Base-by-base conservation (phyloP, 345 rosid species). In the Eucalyptus erythrocorys region DNA sequence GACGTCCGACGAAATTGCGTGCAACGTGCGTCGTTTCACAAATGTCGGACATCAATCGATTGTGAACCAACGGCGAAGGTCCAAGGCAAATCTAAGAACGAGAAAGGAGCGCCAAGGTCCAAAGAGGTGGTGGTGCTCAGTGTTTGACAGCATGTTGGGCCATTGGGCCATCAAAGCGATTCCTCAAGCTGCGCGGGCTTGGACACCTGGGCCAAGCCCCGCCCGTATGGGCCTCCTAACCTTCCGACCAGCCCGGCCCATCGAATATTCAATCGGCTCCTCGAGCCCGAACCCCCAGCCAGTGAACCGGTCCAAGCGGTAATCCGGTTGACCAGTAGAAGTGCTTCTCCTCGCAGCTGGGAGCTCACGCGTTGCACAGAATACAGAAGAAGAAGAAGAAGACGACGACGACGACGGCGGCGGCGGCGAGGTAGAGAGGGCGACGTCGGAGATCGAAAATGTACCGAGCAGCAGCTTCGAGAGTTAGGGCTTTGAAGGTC, bases 401-500 rank as follows among this genome's bases (percentile, higher is more conserved):
- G 76, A 64, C 0, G 40, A n/a, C 2, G 6, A 14, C 4, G 76
- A 0, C 14, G 16, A 0, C 10, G 76, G 10, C 57, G 42, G n/a
- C 11, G 66, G 42, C 48, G 32, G 51, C 57, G 57, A 43, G 55
- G 51, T 68, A 68, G 80, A 34, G 37, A 47, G 50, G 86, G 10
- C 8, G 53, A 7, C 30, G 57, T 51, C 26, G 64, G 16, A 47
- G 87, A 55, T 8, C 64, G 87, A 86, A 55, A 10, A 87, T 87
- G 88, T 87, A 87, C 32, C 79, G 88, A 87, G 79, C 88, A 2
- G 85, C 55, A 45, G 85, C 88, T 48, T 66, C 88, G 53, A 66
- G 88, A 43, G 34, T 87, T 14, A 48, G 88, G 45, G 88, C 88
- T 68, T 42, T 87, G 55, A 87, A 87, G 88, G 88, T 87, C 50